A percentile compares a stretch with the other conserved stretches of the same genome.
Conservation (phyloP, 768 basidiomycete species). For the Sarcodon aspratus region DNA sequence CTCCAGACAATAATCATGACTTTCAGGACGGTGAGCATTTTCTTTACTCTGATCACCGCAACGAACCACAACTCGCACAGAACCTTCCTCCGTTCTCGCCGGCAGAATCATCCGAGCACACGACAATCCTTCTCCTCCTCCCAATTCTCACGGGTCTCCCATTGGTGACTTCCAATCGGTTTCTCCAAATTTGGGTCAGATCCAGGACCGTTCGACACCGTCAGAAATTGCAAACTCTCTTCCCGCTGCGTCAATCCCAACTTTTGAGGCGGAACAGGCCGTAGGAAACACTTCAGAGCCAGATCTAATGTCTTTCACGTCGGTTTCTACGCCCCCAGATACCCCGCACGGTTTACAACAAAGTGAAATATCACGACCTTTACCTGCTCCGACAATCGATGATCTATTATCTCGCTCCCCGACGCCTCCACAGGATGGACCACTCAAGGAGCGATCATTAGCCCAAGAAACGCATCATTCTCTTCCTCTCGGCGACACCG, state of each 20-base stretch:
- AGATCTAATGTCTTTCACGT: slow-evolving; percentile 32
- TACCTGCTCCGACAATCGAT: no score
- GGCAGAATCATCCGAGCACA: slow-evolving; percentile 55
- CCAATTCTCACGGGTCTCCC: slow-evolving; percentile 13
- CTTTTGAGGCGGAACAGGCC: background rate
- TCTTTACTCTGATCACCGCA: background rate
- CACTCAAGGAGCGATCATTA: background rate
- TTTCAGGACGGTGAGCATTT: slow-evolving; percentile 21
- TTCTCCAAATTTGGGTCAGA: background rate
- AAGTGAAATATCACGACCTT: no score
- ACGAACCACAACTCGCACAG: slow-evolving; percentile 14
- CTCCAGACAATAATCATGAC: slow-evolving; percentile 13
- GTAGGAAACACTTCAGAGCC: slow-evolving; percentile 10
- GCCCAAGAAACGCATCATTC: slow-evolving; percentile 2
- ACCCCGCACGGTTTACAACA: slow-evolving; percentile 5
- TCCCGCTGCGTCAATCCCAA: no score
- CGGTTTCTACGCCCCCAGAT: slow-evolving; percentile 20
- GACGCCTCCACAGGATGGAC: background rate
- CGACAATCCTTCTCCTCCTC: slow-evolving; percentile 69
- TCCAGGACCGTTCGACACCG: background rate
- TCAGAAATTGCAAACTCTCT: background rate
- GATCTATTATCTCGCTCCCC: slow-evolving; percentile 6
- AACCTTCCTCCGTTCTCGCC: slow-evolving; percentile 60
- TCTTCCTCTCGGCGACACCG: slow-evolving; percentile 1
- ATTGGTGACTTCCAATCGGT: background rate